These are phyloP conservation scores for Talaromyces marneffei DNA, from an alignment of 2,329 filamentous ascomycete genomes.

Conservation along the genomic window DNA sequence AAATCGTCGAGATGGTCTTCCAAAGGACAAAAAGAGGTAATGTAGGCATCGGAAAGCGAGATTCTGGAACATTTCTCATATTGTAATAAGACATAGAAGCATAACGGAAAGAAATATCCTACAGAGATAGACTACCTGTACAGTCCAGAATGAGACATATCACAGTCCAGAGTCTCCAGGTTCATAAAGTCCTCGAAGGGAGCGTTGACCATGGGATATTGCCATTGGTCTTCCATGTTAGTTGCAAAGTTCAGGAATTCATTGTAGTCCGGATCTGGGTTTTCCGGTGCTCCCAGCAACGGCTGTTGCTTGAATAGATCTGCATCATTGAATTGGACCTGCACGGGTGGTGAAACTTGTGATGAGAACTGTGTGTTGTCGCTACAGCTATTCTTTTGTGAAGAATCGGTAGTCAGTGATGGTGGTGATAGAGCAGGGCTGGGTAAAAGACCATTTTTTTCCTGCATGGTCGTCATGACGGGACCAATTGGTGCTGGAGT, in stretches of 20 bases:
- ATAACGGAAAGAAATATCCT: background rate
- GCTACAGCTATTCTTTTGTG: background rate
- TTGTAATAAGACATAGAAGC: slow-evolving; percentile 1
- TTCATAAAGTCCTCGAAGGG: slow-evolving; percentile 11
- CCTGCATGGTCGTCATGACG: background rate
- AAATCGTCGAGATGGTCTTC: background rate
- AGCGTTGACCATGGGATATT: slow-evolving; percentile 7
- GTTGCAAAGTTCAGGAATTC: slow-evolving; percentile 11
- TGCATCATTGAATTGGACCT: background rate
- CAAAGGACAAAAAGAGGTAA: background rate
- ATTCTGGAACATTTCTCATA: background rate
- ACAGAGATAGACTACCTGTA: background rate
- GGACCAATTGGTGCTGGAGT: background rate
- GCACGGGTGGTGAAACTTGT: background rate
- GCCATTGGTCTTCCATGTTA: slow-evolving; percentile 11
- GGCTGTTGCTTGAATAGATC: slow-evolving; percentile 1
- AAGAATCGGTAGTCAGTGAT: background rate
- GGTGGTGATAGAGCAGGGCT: slow-evolving; percentile 11
- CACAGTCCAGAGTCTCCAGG: slow-evolving; percentile 6
- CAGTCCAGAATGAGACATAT: slow-evolving; percentile 2
- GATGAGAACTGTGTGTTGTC: background rate
- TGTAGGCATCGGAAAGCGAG: background rate
- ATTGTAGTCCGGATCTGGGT: slow-evolving; percentile 9
- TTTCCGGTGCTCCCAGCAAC: background rate
- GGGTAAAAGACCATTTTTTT: background rate